Evolutionary conservation across 2,329 filamentous ascomycete genomes (phyloP).

Genomic region (Phoma sp.): DNA sequence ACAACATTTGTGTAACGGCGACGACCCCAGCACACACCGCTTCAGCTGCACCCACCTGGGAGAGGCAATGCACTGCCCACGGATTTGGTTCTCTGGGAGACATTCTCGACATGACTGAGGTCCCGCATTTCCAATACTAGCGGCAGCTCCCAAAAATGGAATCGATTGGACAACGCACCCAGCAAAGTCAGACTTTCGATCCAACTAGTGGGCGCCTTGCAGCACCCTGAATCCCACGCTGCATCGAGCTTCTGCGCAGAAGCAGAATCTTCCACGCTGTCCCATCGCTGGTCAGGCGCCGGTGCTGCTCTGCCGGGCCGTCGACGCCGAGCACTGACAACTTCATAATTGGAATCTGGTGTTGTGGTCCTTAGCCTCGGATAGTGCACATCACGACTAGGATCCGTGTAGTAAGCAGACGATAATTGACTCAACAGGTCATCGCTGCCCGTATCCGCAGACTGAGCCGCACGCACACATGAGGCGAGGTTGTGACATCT

Average conservation of each 20-base stretch:
- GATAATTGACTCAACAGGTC: slow-evolving; percentile 26
- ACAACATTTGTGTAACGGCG: slow-evolving; percentile 38
- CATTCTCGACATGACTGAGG: slow-evolving; percentile 8
- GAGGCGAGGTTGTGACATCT: slow-evolving; percentile 10
- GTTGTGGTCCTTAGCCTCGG: slow-evolving; percentile 16
- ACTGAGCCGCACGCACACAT: slow-evolving; percentile 15
- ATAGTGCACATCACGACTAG: slow-evolving; percentile 9
- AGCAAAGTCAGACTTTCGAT: slow-evolving; percentile 19
- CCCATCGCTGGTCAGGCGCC: slow-evolving; percentile 2
- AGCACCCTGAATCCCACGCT: slow-evolving; percentile 6
- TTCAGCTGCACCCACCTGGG: slow-evolving; percentile 31
- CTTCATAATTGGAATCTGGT: slow-evolving; percentile 8
- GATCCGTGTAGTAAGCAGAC: slow-evolving; percentile 22
- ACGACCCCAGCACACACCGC: slow-evolving; percentile 39
- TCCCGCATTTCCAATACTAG: slow-evolving; percentile 23
- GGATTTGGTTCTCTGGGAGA: slow-evolving; percentile 25
- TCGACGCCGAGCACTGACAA: slow-evolving; percentile 15
- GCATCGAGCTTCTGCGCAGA: slow-evolving; percentile 18
- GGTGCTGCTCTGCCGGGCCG: slow-evolving; percentile 8
- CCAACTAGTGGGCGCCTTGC: slow-evolving; percentile 22
- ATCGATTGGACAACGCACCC: slow-evolving; percentile 32
- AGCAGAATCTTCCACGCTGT: slow-evolving; percentile 19
- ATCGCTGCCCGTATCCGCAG: slow-evolving; percentile 21
- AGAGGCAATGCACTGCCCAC: slow-evolving; percentile 27
- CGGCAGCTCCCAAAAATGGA: slow-evolving; percentile 26